phyloP scores from a whole-genome alignment of 2,329 filamentous ascomycete genomes.

The Cercospora sp. region DNA sequence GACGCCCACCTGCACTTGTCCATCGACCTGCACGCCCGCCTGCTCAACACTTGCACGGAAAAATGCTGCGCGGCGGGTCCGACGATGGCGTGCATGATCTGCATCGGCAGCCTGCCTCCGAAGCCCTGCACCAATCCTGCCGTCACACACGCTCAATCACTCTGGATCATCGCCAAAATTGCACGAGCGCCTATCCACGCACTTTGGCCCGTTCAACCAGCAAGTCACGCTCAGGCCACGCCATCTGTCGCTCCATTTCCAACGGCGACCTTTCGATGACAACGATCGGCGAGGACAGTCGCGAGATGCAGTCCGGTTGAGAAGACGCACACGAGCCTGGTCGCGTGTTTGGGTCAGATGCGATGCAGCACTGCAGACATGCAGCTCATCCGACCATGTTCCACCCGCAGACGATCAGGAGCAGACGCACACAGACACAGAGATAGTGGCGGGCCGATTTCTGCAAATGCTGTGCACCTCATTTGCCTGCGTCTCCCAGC shows the following conservation, averaged over 20 bases:
- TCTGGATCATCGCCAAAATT: neutral
- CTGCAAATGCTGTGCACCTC: neutral
- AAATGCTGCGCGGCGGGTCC: neutral
- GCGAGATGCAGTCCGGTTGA: neutral
- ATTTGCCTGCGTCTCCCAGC: neutral
- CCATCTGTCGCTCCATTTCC: neutral
- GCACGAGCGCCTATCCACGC: neutral
- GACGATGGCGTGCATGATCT: neutral
- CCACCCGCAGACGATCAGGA: neutral
- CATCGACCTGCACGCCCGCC: neutral
- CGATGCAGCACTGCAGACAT: neutral
- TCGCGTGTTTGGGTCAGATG: neutral
- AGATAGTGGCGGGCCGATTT: neutral
- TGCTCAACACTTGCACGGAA: neutral
- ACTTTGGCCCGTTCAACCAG: neutral
- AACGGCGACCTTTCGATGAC: neutral
- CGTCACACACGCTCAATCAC: neutral
- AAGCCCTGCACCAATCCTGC: neutral
- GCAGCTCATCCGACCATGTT: neutral
- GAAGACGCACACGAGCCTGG: neutral
- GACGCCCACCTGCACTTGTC: neutral
- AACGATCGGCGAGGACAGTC: neutral
- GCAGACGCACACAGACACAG: neutral
- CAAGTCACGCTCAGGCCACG: neutral
- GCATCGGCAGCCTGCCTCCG: neutral